Conservation (phyloP, 1,139 yeast species). For the Sugiyamaella paludigena region DNA sequence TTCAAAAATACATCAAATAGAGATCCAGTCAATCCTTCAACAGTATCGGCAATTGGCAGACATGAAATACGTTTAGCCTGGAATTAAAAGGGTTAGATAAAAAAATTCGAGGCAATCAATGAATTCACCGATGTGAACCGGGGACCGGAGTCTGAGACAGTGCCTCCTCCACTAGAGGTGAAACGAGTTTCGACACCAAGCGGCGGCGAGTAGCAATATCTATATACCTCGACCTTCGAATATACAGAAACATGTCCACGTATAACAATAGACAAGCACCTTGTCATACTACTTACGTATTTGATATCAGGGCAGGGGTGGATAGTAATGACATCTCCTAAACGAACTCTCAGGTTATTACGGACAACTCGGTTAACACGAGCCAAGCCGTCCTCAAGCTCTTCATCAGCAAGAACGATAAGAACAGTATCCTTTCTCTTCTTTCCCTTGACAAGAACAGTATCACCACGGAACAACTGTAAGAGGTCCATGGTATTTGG, state of each 20-base stretch:
- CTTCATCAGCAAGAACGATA: conserved; percentile 94
- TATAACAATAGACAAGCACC: too few relatives aligned
- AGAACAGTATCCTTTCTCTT: conserved; percentile 98
- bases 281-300: conserved; percentile 47
- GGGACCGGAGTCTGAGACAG: too few relatives aligned
- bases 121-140: too few relatives aligned
- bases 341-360: conserved; percentile 88
- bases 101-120: too few relatives aligned
- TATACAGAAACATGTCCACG: too few relatives aligned
- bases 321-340: conserved; percentile 86
- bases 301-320: conserved; percentile 98
- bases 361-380: conserved; percentile 94
- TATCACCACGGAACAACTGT: conserved; percentile 96
- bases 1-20: conserved; percentile 92
- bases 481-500: conserved; percentile 93
- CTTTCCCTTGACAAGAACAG: conserved; percentile 95
- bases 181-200: too few relatives aligned
- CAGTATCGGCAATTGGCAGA: conserved; percentile 95
- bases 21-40: conserved; percentile 98
- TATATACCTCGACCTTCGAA: too few relatives aligned
- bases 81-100: too few relatives aligned
- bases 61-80: conserved; percentile 72
- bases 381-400: conserved; percentile 93
- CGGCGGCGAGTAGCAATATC: too few relatives aligned
- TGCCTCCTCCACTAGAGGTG: too few relatives aligned